Evolutionary conservation across 2,329 filamentous ascomycete genomes (phyloP).

Genomic region (Pleoardoris graminearum): DNA sequence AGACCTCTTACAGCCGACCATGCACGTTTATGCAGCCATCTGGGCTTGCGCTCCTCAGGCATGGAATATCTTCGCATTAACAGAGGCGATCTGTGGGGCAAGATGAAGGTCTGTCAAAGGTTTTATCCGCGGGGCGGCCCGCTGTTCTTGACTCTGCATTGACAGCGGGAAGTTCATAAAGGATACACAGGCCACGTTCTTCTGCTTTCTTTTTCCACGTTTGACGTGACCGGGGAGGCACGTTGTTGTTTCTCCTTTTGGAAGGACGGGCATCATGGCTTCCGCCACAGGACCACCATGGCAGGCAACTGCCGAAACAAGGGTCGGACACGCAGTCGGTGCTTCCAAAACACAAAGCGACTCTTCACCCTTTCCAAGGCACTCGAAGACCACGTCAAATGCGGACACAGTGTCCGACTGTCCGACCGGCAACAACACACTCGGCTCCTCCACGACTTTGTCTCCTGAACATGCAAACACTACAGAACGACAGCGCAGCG

Average conservation of each 20-base stretch:
- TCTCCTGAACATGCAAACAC: background rate
- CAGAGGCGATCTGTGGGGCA: conserved; percentile 3
- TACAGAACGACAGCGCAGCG: background rate
- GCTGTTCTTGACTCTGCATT: background rate
- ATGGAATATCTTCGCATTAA: background rate
- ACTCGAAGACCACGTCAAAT: conserved; percentile 4
- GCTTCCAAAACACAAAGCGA: background rate
- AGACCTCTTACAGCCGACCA: conserved; percentile 15
- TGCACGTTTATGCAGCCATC: conserved; percentile 22
- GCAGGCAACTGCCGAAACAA: background rate
- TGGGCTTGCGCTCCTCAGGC: conserved; percentile 11
- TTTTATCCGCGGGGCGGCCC: background rate
- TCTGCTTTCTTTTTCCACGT: background rate
- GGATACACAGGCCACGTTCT: conserved; percentile 15
- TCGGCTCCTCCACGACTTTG: background rate
- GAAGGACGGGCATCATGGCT: conserved; percentile 9
- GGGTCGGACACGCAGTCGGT: background rate
- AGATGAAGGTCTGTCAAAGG: background rate
- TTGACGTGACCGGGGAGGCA: conserved; percentile 9
- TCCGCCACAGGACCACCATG: conserved; percentile 4
- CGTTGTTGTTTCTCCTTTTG: conserved; percentile 6
- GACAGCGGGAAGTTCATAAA: conserved; percentile 8
- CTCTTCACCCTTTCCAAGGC: background rate
- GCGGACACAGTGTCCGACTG: conserved; percentile 2
- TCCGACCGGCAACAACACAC: conserved; percentile 1